Base-by-base conservation (phyloP, 257 asterid species). In the Fraxinus excelsior region DNA sequence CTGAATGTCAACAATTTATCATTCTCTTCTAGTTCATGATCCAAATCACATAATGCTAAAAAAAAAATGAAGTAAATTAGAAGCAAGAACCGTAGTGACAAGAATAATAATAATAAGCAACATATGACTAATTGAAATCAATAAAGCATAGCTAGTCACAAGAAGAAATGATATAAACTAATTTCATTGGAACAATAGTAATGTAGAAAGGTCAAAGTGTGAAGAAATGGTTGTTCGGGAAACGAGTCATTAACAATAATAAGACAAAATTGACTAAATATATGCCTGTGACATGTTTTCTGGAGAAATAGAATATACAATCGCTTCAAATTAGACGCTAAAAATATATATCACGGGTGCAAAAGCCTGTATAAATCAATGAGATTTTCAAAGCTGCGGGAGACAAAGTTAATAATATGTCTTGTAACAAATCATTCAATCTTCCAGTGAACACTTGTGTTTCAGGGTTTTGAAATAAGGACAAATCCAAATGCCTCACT, bases 401-500 rank as follows among this genome's bases (percentile, higher is more conserved):
- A 16, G 58, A 12, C 19, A 14, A n/a, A 1, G 1, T 7, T 46
- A 12, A 46, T 14, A 46, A n/a, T n/a, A 46, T 46, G 3, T 46
- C 21, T 11, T 46, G 58, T 13, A 46, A 46, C n/a, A 46, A 1
- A 16, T 14, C 4, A 46, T 3, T 46, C 58, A 0, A 49, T 49
- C 58, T 49, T 49, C 21, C 58, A 49, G 58, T 49, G 58, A 49
- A 49, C 58, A 49, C 21, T 16, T 49, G 21, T 49, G 21, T 3
- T 16, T 49, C 5, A 3, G 23, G n/a, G 7, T 16, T 0, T 49
- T 49, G 21, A 18, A 49, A 49, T 49, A 16, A 4, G 16, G 2
- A 4, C 21, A 49, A 16, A 49, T 21, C 0, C 14, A 14, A n/a
- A 49, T 6, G 38, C 46, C 76, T 87, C 84, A 85, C 38, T 83